Conservation (phyloP, 106 monocot genomes). For the Dendrobium catenatum region DNA sequence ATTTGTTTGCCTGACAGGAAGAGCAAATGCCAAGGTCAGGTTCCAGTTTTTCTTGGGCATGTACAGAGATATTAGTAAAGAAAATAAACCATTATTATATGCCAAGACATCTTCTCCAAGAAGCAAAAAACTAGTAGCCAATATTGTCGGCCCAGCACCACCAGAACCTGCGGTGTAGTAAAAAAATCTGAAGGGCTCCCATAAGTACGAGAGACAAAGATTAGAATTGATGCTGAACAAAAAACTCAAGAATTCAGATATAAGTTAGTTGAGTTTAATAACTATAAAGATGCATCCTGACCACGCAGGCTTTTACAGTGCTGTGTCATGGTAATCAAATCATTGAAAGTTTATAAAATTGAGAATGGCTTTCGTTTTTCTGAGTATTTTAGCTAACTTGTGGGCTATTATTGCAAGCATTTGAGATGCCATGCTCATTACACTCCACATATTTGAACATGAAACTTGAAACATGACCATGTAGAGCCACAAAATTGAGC, state of each 20-base stretch:
- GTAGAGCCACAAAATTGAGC: background rate
- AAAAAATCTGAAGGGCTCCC: slow-evolving; percentile 62
- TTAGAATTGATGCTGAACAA: background rate
- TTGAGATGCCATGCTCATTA: background rate
- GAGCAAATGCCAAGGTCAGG: slow-evolving; percentile 3
- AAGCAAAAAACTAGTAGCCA: slow-evolving; percentile 86
- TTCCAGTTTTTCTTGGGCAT: background rate
- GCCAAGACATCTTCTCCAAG: slow-evolving; percentile 92
- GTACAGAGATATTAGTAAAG: background rate
- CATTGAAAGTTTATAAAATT: too few relatives aligned
- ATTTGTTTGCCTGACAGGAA: slow-evolving; percentile 63
- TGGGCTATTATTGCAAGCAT: background rate
- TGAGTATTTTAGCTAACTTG: background rate
- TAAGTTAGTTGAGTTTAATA: background rate
- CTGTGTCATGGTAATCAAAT: too few relatives aligned
- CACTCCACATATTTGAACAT: background rate
- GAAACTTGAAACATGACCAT: background rate
- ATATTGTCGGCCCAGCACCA: slow-evolving; percentile 93
- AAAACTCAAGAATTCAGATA: background rate
- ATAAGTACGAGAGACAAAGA: slow-evolving; percentile 22
- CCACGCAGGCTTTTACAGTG: background rate
- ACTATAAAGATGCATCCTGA: background rate
- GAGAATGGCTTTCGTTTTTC: too few relatives aligned
- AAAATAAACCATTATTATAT: slow-evolving; percentile 67
- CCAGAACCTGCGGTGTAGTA: slow-evolving; percentile 97